Base-by-base conservation (phyloP, 257 asterid species). In the Nicotiana benthamiana region DNA sequence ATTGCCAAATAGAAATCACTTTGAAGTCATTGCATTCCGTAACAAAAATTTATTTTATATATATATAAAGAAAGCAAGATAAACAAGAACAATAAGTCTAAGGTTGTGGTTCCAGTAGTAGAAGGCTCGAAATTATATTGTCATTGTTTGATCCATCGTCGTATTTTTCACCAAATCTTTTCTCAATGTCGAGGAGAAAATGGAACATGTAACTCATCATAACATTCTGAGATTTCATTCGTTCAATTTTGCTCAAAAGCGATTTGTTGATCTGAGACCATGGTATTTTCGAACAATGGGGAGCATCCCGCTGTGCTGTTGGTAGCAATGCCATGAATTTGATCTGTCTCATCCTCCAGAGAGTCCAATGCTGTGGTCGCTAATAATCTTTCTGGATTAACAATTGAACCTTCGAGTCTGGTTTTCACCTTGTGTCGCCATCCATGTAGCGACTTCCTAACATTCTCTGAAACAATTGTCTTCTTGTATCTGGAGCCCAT, bases 401-500 rank as follows among this genome's bases (percentile, higher is more conserved):
- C 22, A 75, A 79, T 18, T 16, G 80, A 80, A 46, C 87, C 85
- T 30, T 80, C 89, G 17, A 68, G 92, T 61, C 89, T 89, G 32
- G 88, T 84, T 84, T 82, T 89, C 70, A 90, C 96, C 85, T 90
- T 91, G 88, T 82, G 86, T 72, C 90, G 86, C 98, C 98, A 95
- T 66, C 96, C 96, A 26, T 85, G 93, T 36, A 95, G 92, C 1
- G 99, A 95, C 80, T 75, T 79, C 84, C 97, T 88, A 64, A 95
- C 98, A n/a, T 85, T 84, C 81, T 91, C 93, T 0, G 98, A 91
- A 70, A 95, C 84, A 74, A 95, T 92, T 24, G 97, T 83, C 88
- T 83, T 95, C 93, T 95, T 93, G 79, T 85, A 95, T 87, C 85
- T 92, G 5, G 99, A 92, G 3, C 99, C 99, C 99, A 95, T 92